A percentile compares a stretch with the other conserved stretches of the same genome.
Evolutionary conservation across 2,329 filamentous ascomycete species (phyloP).

Genomic region (Pseudogymnoascus sp.): DNA sequence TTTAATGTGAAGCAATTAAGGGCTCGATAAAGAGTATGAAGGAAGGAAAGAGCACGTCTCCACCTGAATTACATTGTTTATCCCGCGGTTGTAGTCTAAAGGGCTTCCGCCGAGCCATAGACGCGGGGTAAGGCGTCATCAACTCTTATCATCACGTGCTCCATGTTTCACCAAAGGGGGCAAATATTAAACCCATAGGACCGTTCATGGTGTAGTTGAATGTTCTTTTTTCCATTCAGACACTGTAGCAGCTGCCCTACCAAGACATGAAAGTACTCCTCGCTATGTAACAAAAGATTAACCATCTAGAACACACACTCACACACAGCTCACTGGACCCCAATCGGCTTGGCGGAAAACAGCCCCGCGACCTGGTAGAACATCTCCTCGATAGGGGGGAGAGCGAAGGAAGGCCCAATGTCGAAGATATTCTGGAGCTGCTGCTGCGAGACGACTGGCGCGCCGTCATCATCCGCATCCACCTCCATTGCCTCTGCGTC

Average conservation of each 20-base stretch:
- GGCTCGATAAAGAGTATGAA: background rate
- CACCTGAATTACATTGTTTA: background rate
- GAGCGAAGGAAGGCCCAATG: conserved; percentile 58
- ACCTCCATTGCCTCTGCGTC: conserved; percentile 33
- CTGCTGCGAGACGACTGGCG: conserved; percentile 59
- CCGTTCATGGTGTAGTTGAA: background rate
- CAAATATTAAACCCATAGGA: background rate
- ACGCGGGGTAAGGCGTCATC: conserved; percentile 8
- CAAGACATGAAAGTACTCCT: conserved; percentile 8
- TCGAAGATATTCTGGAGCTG: conserved; percentile 65
- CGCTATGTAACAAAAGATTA: conserved; percentile 10
- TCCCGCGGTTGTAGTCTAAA: background rate
- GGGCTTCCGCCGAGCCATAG: background rate
- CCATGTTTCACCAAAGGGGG: background rate
- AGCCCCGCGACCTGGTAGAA: conserved; percentile 65
- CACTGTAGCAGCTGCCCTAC: background rate
- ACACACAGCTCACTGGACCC: background rate
- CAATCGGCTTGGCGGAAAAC: conserved; percentile 49
- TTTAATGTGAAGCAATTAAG: background rate
- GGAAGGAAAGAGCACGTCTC: background rate
- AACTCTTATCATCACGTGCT: conserved; percentile 5
- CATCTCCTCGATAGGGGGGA: conserved; percentile 66
- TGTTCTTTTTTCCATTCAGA: background rate
- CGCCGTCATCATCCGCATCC: conserved; percentile 43
- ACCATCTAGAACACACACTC: background rate